Percentiles rank a stretch among this genome's conserved stretches.
phyloP scores from a whole-genome alignment of 2,329 filamentous ascomycete species.

The Trichoderma sp. region DNA sequence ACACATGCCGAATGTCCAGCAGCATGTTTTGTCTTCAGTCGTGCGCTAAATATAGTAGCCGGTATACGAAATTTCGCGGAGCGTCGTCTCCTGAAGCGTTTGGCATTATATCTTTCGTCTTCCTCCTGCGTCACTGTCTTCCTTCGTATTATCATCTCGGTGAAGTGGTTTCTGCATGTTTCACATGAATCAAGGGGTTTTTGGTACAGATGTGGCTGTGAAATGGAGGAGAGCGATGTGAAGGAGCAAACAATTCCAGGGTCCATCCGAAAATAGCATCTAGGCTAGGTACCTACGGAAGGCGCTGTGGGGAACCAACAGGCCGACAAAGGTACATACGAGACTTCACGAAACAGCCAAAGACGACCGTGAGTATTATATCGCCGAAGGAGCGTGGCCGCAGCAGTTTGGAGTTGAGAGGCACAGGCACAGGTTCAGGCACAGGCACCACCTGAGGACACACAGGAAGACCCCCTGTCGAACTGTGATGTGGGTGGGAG shows the following conservation, averaged over 20 bases:
- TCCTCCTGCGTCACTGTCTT: too few relatives aligned
- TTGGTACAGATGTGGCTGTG: slow-evolving; percentile 3
- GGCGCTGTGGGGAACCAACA: too few relatives aligned
- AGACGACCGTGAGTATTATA: not conserved
- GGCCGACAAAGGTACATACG: not conserved
- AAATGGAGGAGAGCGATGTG: not conserved
- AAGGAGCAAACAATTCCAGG: not conserved
- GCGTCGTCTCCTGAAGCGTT: slow-evolving; percentile 4
- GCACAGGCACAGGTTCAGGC: not conserved
- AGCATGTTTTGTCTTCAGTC: not conserved
- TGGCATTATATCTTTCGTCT: not conserved
- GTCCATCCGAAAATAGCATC: slow-evolving; percentile 12
- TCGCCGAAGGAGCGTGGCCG: not conserved
- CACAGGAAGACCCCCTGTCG: not conserved
- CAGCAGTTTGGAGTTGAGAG: slow-evolving; percentile 9
- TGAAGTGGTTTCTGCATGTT: not conserved
- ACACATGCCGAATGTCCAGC: not conserved
- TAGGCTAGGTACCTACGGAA: not conserved
- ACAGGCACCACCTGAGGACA: slow-evolving; percentile 1
- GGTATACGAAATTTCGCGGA: slow-evolving; percentile 19
- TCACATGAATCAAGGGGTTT: not conserved
- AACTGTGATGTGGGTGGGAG: not conserved
- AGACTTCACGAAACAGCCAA: not conserved
- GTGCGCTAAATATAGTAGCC: slow-evolving; percentile 11
- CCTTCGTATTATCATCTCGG: not conserved